These are phyloP conservation scores for Aspergillus piperis DNA, from an alignment of 2,329 filamentous ascomycete species.

Conservation along the genomic window DNA sequence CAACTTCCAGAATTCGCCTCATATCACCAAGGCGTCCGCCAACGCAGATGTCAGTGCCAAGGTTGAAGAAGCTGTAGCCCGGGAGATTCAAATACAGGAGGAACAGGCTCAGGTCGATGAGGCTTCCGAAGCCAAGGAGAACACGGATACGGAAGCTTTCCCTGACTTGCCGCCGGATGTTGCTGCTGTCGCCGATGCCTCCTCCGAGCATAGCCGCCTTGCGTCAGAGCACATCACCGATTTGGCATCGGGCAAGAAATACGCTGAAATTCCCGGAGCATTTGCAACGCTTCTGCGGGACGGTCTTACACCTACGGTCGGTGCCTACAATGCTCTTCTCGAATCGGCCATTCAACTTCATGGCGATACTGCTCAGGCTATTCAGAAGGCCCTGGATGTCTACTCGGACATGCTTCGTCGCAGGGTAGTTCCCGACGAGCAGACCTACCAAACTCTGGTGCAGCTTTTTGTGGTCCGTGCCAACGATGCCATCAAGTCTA, in stretches of 20 bases:
- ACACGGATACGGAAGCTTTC: conserved; percentile 27
- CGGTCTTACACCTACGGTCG: conserved; percentile 75
- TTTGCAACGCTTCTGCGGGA: conserved; percentile 89
- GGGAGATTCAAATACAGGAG: conserved; percentile 68
- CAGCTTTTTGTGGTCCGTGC: conserved; percentile 78
- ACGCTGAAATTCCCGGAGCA: conserved; percentile 83
- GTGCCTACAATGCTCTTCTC: conserved; percentile 90
- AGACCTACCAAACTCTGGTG: conserved; percentile 87
- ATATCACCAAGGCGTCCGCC: conserved; percentile 57
- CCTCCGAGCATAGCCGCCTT: conserved; percentile 63
- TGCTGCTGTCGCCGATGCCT: conserved; percentile 49
- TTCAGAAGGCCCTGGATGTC: conserved; percentile 88
- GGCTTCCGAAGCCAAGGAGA: conserved; percentile 32
- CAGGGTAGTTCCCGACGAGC: conserved; percentile 75
- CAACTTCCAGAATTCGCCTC: conserved; percentile 60
- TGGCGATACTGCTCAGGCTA: conserved; percentile 75
- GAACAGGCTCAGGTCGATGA: conserved; percentile 50
- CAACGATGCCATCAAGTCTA: conserved; percentile 73
- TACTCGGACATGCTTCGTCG: conserved; percentile 95
- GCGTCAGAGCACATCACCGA: conserved; percentile 79
- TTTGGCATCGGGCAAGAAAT: conserved; percentile 70
- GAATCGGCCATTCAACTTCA: conserved; percentile 82
- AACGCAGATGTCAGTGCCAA: conserved; percentile 64
- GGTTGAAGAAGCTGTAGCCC: conserved; percentile 80
- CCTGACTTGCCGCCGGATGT: conserved; percentile 33